Evolutionary conservation across 345 rosid genomes (phyloP).

Genomic region (Rhizophora apiculata): DNA sequence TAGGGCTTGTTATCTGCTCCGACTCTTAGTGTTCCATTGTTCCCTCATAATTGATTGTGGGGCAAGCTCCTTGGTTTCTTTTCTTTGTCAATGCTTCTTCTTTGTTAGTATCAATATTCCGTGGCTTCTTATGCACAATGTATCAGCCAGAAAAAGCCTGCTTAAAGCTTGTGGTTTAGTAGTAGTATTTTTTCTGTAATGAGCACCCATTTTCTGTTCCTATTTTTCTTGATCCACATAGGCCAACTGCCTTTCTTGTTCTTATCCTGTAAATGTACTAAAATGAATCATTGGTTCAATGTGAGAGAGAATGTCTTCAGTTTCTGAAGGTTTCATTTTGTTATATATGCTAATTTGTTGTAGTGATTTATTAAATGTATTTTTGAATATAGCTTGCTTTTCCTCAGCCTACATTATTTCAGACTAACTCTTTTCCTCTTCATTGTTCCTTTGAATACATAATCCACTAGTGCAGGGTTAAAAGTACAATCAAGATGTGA

Average conservation of each 20-base stretch:
- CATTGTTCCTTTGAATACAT: too few relatives aligned
- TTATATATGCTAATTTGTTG: not conserved
- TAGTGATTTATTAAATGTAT: not conserved
- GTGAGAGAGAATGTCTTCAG: not conserved
- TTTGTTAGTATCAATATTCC: not conserved
- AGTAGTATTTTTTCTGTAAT: not conserved
- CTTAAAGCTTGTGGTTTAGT: not conserved
- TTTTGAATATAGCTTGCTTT: too few relatives aligned
- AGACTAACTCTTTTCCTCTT: too few relatives aligned
- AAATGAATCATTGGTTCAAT: not conserved
- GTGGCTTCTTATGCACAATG: not conserved
- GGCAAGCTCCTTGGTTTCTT: not conserved
- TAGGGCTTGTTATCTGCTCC: not conserved
- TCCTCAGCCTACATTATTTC: too few relatives aligned
- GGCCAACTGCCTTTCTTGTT: not conserved
- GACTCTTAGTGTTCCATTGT: not conserved
- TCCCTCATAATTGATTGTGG: too few relatives aligned
- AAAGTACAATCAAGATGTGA: too few relatives aligned
- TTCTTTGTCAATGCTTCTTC: not conserved
- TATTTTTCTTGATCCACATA: not conserved
- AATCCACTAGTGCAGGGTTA: too few relatives aligned
- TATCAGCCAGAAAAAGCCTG: not conserved
- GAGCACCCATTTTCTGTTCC: not conserved
- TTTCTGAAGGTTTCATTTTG: not conserved
- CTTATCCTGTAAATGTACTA: not conserved